phyloP scores from a whole-genome alignment of 176 grass and related monocot genomes.

The Zizania latifolia region DNA sequence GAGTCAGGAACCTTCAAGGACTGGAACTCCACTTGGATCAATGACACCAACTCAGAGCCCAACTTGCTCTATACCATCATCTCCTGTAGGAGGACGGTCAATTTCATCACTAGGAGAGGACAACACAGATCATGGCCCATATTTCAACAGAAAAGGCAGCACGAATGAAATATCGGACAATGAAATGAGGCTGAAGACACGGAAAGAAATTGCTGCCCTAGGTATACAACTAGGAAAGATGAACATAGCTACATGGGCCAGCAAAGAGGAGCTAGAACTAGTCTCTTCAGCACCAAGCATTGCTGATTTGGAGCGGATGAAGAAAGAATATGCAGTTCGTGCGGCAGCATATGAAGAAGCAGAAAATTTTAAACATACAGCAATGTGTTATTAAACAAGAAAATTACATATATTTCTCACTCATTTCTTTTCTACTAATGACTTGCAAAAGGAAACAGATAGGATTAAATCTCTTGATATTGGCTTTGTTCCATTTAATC shows the following conservation, averaged over 20 bases:
- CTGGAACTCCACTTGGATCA: slow-evolving; percentile 65
- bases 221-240: slow-evolving; percentile 92
- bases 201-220: slow-evolving; percentile 85
- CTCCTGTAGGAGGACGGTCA: slow-evolving; percentile 57
- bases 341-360: slow-evolving; percentile 76
- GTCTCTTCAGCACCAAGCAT: slow-evolving; percentile 43
- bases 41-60: slow-evolving; percentile 72
- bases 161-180: slow-evolving; percentile 57
- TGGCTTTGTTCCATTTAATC: neutral
- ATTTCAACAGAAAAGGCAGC: slow-evolving; percentile 49
- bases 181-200: slow-evolving; percentile 69
- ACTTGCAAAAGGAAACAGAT: slow-evolving; percentile 5
- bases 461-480: neutral
- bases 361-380: slow-evolving; percentile 71
- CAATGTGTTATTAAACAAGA: slow-evolving; percentile 50
- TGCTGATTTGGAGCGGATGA: slow-evolving; percentile 47
- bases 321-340: slow-evolving; percentile 60
- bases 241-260: slow-evolving; percentile 95
- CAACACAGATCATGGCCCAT: slow-evolving; percentile 29
- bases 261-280: slow-evolving; percentile 71
- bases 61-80: slow-evolving; percentile 69
- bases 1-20: slow-evolving; percentile 75
- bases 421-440: neutral
- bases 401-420: neutral
- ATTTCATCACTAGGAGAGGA: slow-evolving; percentile 34